These are phyloP conservation scores for Ophiostoma tasmaniense DNA, from an alignment of 2,329 filamentous ascomycete species.

Conservation along the genomic window DNA sequence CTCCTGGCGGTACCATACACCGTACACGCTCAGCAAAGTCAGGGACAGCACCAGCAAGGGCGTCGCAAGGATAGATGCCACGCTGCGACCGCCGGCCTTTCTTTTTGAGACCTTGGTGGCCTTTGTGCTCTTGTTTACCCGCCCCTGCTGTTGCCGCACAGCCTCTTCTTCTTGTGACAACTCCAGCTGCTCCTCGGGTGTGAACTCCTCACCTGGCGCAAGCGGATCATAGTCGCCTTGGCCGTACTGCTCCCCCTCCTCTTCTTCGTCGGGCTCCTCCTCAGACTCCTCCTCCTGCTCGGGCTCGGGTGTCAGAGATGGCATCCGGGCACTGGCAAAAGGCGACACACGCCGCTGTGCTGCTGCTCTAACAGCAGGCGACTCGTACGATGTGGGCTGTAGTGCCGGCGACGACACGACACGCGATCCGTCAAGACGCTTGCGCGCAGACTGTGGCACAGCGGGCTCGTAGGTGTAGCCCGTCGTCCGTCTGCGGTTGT, in stretches of 20 bases:
- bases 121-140: slow-evolving; percentile 27
- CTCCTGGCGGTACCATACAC: slow-evolving; percentile 81
- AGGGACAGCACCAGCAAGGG: slow-evolving; percentile 64
- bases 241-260: neutral
- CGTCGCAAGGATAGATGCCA: slow-evolving; percentile 42
- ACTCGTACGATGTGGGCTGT: slow-evolving; percentile 9
- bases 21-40: slow-evolving; percentile 63
- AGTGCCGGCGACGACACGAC: slow-evolving; percentile 14
- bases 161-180: slow-evolving; percentile 58
- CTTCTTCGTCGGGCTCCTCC: neutral
- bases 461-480: slow-evolving; percentile 8
- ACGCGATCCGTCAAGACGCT: neutral
- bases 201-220: slow-evolving; percentile 84
- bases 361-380: neutral
- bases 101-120: slow-evolving; percentile 32
- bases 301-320: slow-evolving; percentile 5
- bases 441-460: slow-evolving; percentile 1
- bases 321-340: slow-evolving; percentile 5
- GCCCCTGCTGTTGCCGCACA: slow-evolving; percentile 26
- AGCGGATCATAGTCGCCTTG: slow-evolving; percentile 28
- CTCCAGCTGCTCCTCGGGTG: slow-evolving; percentile 78
- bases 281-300: slow-evolving; percentile 10
- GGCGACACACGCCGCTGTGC: slow-evolving; percentile 10
- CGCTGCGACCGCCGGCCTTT: slow-evolving; percentile 22
- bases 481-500: slow-evolving; percentile 13